Conservation (phyloP, 495 filamentous ascomycete species). For the Annulohypoxylon moriforme region DNA sequence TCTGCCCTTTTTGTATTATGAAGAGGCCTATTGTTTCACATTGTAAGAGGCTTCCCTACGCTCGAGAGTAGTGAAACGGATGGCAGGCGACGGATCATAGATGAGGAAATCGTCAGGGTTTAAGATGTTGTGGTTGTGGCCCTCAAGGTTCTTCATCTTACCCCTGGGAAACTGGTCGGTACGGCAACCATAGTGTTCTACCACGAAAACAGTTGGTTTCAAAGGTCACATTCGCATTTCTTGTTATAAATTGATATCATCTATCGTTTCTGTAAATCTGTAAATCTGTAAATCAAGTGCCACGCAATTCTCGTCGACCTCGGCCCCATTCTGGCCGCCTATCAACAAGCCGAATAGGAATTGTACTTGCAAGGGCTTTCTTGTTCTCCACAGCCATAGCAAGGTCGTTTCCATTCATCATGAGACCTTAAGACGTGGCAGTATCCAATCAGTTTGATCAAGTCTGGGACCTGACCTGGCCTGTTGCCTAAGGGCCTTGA, state of each 20-base stretch:
- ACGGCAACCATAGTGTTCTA: background rate
- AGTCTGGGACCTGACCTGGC: no score
- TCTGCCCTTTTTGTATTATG: background rate
- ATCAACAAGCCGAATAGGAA: background rate
- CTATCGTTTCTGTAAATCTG: no score
- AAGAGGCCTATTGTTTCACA: background rate
- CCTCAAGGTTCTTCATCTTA: constrained; percentile 32
- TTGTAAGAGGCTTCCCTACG: background rate
- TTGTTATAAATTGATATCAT: background rate
- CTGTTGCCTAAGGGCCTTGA: no score
- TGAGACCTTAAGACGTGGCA: background rate
- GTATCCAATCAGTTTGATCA: constrained; percentile 7
- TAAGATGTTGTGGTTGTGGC: constrained; percentile 13
- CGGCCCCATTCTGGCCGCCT: background rate
- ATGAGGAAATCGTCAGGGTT: constrained; percentile 15
- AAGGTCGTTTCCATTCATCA: constrained; percentile 11
- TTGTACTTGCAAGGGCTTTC: background rate
- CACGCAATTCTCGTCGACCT: background rate
- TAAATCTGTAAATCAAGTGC: background rate
- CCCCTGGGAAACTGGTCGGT: constrained; percentile 18
- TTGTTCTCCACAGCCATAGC: background rate
- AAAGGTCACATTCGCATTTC: background rate
- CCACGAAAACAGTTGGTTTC: background rate
- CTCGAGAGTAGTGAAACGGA: background rate
- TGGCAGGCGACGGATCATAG: background rate